Base-by-base conservation (phyloP, 805 yeast genomes). In the Candida yuanshanica region DNA sequence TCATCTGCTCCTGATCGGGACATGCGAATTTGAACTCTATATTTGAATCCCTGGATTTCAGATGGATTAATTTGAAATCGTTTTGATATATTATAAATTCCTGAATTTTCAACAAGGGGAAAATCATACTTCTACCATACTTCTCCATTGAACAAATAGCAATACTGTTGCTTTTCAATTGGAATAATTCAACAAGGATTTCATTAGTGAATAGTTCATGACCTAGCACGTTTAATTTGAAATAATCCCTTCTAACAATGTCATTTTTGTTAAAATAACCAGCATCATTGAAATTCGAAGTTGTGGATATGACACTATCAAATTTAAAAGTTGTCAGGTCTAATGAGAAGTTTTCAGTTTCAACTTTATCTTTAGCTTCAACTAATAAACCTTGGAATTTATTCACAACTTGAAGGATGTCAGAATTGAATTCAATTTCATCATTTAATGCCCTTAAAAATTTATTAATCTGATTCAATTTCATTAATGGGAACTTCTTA, bases 241-340 rank as follows among this genome's bases (percentile, higher is more conserved):
- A 56, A 42, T 54, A 56, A 27, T 54, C 60, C 37, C 60, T 49
- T 21, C 47, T 44, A 2, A 47, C 33, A 20, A 54, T 42, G 9
- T 56, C 52, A 1, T 35, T 27, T 6, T 37, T 33, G 33, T 45
- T 39, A 44, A 56, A 56, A 38, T 47, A 56, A 1, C 47, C 41
- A 7, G 44, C 46, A 4, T 33, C 14, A 7, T 37, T 24, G 33
- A 37, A 20, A 2, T 31, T 36, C 2, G 25, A 27, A n/a, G 46
- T 24, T 8, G 54, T 35, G 14, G 49, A 52, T 18, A 26, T 33
- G 9, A 54, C 54, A 2, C 43, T 18, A 36, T 48, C 44, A 23
- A 56, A 56, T 13, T 25, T 25, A 7, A 54, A 33, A 5, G 53
- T 39, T 31, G 38, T 46, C 22, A 52, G 41, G 36, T 55, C 58